phyloP scores from a whole-genome alignment of 768 basidiomycete species.

The Rhodotorula taiwanensis region DNA sequence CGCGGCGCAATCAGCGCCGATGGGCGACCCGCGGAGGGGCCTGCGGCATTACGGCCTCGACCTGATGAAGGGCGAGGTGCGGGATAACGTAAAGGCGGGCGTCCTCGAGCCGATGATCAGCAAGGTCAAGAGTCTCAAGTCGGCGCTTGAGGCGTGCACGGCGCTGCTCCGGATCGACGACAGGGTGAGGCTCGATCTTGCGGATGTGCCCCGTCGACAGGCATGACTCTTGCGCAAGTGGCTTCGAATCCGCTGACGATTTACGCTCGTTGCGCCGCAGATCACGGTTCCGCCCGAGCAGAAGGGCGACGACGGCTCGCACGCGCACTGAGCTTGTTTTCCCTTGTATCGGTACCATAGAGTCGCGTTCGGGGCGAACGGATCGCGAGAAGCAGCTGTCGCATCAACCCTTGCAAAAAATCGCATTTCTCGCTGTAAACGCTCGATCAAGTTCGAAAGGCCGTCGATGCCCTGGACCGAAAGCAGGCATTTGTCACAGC shows the following conservation, averaged over 20 bases:
- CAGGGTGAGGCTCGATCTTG: slow-evolving; percentile 5
- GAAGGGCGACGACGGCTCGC: slow-evolving; percentile 31
- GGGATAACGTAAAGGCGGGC: slow-evolving; percentile 89
- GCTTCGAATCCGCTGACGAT: background rate
- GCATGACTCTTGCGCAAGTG: no score
- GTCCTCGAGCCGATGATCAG: slow-evolving; percentile 93
- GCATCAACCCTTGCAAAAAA: no score
- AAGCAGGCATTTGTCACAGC: no score
- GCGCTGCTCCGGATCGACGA: slow-evolving; percentile 82
- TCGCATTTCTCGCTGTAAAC: no score
- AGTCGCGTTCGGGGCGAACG: no score
- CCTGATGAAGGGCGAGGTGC: slow-evolving; percentile 83
- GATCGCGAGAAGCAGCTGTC: no score
- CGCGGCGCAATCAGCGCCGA: slow-evolving; percentile 84
- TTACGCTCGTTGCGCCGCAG: background rate
- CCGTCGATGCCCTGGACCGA: no score
- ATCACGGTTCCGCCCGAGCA: slow-evolving; percentile 37
- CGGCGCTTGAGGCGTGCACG: slow-evolving; percentile 92
- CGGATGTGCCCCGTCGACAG: no score
- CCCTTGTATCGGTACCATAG: no score
- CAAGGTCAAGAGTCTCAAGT: slow-evolving; percentile 95
- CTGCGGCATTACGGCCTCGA: slow-evolving; percentile 91
- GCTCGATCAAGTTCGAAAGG: no score
- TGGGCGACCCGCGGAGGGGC: slow-evolving; percentile 81
- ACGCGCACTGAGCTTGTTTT: slow-evolving; percentile 37